Percentiles rank a stretch among this genome's conserved stretches.
Conservation (phyloP, 305 asterid genomes). For the Stenogyne calaminthoides region DNA sequence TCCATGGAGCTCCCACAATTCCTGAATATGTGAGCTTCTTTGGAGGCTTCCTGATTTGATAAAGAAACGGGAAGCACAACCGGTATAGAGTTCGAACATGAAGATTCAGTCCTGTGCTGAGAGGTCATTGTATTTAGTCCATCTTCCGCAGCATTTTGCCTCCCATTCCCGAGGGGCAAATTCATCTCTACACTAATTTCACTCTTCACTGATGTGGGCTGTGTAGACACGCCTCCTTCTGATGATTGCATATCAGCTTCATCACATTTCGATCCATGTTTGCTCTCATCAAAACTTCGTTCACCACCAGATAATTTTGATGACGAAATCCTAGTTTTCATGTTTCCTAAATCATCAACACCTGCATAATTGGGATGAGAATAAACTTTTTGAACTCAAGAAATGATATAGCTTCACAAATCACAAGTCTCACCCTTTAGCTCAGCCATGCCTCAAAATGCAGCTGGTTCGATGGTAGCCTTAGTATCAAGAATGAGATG, state of each 20-base stretch:
- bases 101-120: conserved; percentile 35
- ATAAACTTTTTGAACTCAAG: conserved; percentile 8
- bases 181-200: conserved; percentile 39
- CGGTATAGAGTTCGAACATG: conserved; percentile 54
- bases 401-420: conserved; percentile 25
- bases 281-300: conserved; percentile 32
- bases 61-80: conserved; percentile 34
- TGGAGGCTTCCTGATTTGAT: conserved; percentile 38
- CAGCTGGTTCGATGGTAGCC: conserved; percentile 4
- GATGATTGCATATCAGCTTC: conserved; percentile 41
- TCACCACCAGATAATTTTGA: conserved; percentile 34
- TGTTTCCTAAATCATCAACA: conserved; percentile 11
- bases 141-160: conserved; percentile 24
- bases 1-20: conserved; percentile 34
- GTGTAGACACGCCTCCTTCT: conserved; percentile 22
- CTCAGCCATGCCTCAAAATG: conserved; percentile 26
- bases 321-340: conserved; percentile 24
- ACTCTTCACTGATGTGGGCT: conserved; percentile 40
- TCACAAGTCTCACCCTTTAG: conserved; percentile 22
- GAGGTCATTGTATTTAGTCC: no score
- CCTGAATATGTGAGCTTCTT: conserved; percentile 38
- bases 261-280: conserved; percentile 26
- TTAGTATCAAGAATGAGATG: conserved; percentile 1
- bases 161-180: conserved; percentile 25
- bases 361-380: conserved; percentile 19